Conservation (phyloP, 495 filamentous ascomycete genomes). For the Aspergillus saccharolyticus region DNA sequence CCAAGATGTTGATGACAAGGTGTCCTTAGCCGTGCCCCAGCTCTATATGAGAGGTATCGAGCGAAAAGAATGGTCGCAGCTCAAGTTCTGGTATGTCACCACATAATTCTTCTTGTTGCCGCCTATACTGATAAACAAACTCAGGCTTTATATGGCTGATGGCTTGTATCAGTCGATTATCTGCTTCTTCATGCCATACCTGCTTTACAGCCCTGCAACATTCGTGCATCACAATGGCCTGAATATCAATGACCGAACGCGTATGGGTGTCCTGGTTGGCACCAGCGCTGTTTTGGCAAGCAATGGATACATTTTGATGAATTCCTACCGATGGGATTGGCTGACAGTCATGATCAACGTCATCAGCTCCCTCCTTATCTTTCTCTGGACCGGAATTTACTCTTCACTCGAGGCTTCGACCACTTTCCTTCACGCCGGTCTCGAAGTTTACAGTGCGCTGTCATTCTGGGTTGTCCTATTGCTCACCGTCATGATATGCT, state of each 20-base stretch:
- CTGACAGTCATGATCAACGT: conserved; percentile 72
- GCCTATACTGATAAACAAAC: conserved; percentile 19
- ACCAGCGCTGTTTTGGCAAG: conserved; percentile 72
- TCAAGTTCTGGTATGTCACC: conserved; percentile 83
- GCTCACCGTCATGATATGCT: conserved; percentile 67
- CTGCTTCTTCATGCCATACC: conserved; percentile 86
- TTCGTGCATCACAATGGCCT: conserved; percentile 65
- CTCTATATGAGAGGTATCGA: conserved; percentile 95
- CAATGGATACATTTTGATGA: conserved; percentile 91
- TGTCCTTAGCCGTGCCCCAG: conserved; percentile 91
- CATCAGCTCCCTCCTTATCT: conserved; percentile 82
- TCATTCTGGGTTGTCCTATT: conserved; percentile 83
- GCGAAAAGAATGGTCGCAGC: conserved; percentile 92
- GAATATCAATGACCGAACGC: conserved; percentile 66
- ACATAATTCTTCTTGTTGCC: background rate
- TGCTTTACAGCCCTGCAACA: conserved; percentile 63
- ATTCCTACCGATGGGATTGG: conserved; percentile 98
- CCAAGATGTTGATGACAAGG: conserved; percentile 91
- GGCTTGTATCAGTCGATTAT: conserved; percentile 92
- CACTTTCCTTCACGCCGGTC: conserved; percentile 72
- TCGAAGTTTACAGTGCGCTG: conserved; percentile 71
- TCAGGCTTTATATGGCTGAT: conserved; percentile 90
- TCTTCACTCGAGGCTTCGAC: conserved; percentile 61
- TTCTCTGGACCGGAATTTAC: conserved; percentile 95
- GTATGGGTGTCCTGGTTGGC: conserved; percentile 80